Conservation (phyloP, 768 basidiomycete genomes). For the Auricularia auricula-judae region DNA sequence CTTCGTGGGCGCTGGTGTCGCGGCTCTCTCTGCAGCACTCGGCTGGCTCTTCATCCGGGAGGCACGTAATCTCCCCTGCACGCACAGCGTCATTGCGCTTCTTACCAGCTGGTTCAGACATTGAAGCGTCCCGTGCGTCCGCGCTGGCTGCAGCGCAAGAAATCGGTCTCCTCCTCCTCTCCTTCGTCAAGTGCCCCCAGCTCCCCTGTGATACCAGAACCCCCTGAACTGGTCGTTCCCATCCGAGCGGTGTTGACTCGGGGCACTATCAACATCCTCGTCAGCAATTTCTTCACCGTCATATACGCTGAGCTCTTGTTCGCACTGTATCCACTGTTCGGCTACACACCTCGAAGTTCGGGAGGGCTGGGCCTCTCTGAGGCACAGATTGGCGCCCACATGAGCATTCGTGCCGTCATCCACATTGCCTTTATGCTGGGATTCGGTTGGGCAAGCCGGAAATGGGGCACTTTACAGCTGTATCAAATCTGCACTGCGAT, state of each 20-base stretch:
- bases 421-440: constrained; percentile 2
- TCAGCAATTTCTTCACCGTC: neutral
- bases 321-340: neutral
- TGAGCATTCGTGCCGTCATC: constrained; percentile 7
- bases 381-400: constrained; percentile 9
- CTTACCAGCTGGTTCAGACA: neutral
- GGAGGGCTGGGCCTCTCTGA: constrained; percentile 10
- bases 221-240: neutral
- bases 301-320: neutral
- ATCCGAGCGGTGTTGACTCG: neutral
- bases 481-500: constrained; percentile 4
- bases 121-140: neutral
- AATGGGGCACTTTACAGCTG: constrained; percentile 4
- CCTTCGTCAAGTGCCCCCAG: neutral
- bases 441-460: constrained; percentile 2
- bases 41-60: neutral
- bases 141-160: neutral
- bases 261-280: neutral
- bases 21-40: neutral
- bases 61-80: neutral
- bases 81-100: neutral
- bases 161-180: neutral
- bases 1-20: neutral
- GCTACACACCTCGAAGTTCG: constrained; percentile 7
- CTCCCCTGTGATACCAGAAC: neutral